Evolutionary conservation across 768 basidiomycete species (phyloP), one percentile per base, ranked within the genome.

Genomic region (Pleurotus citrinopileatus): DNA sequence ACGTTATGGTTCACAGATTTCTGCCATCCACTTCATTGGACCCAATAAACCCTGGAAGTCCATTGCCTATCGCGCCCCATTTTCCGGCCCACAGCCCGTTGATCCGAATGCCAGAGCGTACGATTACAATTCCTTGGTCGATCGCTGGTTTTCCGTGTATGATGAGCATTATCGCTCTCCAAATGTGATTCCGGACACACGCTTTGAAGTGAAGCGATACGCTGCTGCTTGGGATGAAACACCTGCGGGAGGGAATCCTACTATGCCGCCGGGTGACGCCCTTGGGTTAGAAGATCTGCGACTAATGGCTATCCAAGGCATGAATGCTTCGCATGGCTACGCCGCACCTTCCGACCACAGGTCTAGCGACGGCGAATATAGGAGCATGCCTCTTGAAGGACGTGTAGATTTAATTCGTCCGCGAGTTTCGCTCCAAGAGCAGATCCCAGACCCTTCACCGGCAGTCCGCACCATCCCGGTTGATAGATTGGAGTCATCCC

Each of bases 1-100:
- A 67, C 89, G 95, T 36, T 98, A 89, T 64, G 94, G 94, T 28
- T 83, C 89, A 40, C 79, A 87, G 61, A 95, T 95, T 67, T 83
- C 84, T 43, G 86, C 84, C 54, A 81, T 97, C 55, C 94, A 98
- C 69, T 98, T 97, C 64, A 98, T 98, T 60, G 96, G 96, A 13
- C 80, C 84, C n/a, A 83, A 91, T 69, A 99, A 99, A 72, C 96
- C 97, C 12, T 99, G 97, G 96, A 77, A 84, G 46, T 81, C 84
- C 15, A 75, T 94, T 46, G 67, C 82, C 43, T 84, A 78, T 67
- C 86, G 92, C 27, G 74, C 85, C 8, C 85, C 91, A 1, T 45
- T 67, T 63, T 22, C 67, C 65, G 57, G 34, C 57, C 54, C 51
- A 63, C 57, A 62, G 56, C 56, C 69, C 63, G 59, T 65, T 69